A percentile compares a stretch with the other conserved stretches of the same genome.
phyloP scores from a whole-genome alignment of 495 filamentous ascomycete genomes.

The Xylaria scruposa region DNA sequence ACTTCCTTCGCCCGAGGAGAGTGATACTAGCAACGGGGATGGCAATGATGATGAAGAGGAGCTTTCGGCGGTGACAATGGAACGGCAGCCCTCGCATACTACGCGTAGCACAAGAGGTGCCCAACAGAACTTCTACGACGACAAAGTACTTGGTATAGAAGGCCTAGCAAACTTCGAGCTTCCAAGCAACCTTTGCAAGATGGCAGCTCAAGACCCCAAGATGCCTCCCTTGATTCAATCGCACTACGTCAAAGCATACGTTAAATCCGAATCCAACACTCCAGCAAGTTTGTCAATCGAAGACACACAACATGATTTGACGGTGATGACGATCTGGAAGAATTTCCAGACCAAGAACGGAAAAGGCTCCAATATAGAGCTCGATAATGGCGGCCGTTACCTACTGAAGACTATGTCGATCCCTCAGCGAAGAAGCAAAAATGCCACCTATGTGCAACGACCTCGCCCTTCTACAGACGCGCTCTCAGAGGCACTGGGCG shows the following conservation, averaged over 20 bases:
- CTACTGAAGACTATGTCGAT: conserved; percentile 51
- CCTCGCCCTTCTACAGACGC: conserved; percentile 52
- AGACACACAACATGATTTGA: conserved; percentile 65
- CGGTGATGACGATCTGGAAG: conserved; percentile 59
- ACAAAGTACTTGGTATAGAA: conserved; percentile 62
- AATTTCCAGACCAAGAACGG: conserved; percentile 52
- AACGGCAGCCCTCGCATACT: conserved; percentile 73
- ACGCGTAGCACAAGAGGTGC: conserved; percentile 73
- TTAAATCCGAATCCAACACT: conserved; percentile 50
- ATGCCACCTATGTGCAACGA: conserved; percentile 50
- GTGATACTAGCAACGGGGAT: conserved; percentile 54
- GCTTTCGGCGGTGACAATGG: conserved; percentile 69
- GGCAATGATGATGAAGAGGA: conserved; percentile 57
- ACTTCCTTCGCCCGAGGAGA: conserved; percentile 56
- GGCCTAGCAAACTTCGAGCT: conserved; percentile 68
- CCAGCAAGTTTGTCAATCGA: conserved; percentile 61
- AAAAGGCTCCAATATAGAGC: conserved; percentile 50
- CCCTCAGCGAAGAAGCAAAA: conserved; percentile 45
- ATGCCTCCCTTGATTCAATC: conserved; percentile 67
- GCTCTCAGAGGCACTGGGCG: conserved; percentile 48
- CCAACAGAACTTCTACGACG: conserved; percentile 59
- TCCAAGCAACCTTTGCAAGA: conserved; percentile 60
- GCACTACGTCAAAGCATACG: conserved; percentile 56
- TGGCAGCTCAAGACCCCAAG: conserved; percentile 57
- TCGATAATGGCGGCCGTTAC: conserved; percentile 51